phyloP scores from a whole-genome alignment of 2,329 filamentous ascomycete genomes.

The Xylaria sp. region DNA sequence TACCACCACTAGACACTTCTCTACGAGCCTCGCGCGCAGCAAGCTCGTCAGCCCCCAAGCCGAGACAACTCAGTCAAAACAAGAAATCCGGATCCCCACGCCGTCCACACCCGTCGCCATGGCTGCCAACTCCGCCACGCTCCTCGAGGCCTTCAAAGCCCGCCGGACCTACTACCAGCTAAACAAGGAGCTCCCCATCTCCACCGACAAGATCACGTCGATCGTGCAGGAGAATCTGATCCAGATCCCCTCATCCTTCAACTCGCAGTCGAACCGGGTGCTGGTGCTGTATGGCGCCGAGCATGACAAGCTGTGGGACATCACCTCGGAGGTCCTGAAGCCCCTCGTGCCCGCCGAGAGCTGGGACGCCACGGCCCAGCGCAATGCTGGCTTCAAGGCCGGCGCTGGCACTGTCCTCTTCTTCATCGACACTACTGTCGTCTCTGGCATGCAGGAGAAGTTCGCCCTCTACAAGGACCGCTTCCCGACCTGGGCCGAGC shows the following conservation, averaged over 20 bases:
- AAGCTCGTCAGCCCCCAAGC: conserved; percentile 20
- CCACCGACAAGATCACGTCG: conserved; percentile 64
- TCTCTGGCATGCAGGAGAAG: conserved; percentile 69
- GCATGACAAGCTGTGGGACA: conserved; percentile 88
- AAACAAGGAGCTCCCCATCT: conserved; percentile 65
- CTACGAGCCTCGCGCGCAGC: conserved; percentile 28
- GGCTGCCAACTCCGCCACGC: conserved; percentile 46
- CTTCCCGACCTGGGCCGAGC: conserved; percentile 77
- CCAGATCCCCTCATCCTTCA: conserved; percentile 82
- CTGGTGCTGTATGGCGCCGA: conserved; percentile 81
- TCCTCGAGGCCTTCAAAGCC: conserved; percentile 69
- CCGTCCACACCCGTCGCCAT: conserved; percentile 47
- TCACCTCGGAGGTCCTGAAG: conserved; percentile 68
- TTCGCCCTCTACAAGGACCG: conserved; percentile 78
- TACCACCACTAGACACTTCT: conserved; percentile 31
- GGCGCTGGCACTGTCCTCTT: conserved; percentile 86
- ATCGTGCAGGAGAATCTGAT: conserved; percentile 69
- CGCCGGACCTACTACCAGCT: conserved; percentile 75
- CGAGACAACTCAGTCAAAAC: conserved; percentile 23
- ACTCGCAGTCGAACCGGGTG: conserved; percentile 81
- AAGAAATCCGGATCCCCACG: too few relatives aligned
- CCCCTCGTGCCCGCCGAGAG: conserved; percentile 67
- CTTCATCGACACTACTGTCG: conserved; percentile 76
- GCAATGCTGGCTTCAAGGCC: conserved; percentile 62
- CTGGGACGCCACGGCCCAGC: conserved; percentile 59